Evolutionary conservation across 1,284 basidiomycete species (phyloP).

Genomic region (Irpex sp.): DNA sequence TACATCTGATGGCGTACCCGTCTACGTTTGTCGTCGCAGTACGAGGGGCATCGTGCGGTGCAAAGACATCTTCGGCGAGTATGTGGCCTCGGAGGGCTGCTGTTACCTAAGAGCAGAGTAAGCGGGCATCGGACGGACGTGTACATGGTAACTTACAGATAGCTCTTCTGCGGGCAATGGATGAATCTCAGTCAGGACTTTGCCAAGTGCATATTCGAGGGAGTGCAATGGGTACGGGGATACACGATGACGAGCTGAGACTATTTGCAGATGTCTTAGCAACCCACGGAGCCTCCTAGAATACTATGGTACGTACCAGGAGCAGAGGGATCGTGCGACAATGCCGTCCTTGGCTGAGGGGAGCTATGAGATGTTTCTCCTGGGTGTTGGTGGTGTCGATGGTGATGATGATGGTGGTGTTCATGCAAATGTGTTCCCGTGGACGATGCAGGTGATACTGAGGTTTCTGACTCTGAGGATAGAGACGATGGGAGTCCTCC

Average conservation of each 20-base stretch:
- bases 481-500: not conserved
- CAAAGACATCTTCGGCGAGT: conserved; percentile 70
- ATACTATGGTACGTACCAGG: conserved; percentile 42
- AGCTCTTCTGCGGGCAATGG: conserved; percentile 29
- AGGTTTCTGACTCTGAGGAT: conserved; percentile 11
- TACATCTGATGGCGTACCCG: conserved; percentile 78
- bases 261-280: conserved; percentile 29
- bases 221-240: conserved; percentile 76
- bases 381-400: conserved; percentile 37
- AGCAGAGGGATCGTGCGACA: conserved; percentile 65
- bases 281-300: not conserved
- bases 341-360: conserved; percentile 45
- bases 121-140: not conserved
- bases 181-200: conserved; percentile 48
- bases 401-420: conserved; percentile 27
- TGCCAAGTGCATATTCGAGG: conserved; percentile 56
- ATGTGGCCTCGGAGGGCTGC: conserved; percentile 56
- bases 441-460: conserved; percentile 4
- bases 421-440: not conserved
- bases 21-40: conserved; percentile 78
- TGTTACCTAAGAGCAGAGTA: conserved; percentile 40
- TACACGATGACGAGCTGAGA: conserved; percentile 58
- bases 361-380: conserved; percentile 38
- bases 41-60: conserved; percentile 56
- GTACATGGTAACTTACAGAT: conserved; percentile 22